Evolutionary conservation across 2,329 filamentous ascomycete genomes (phyloP), one percentile per base, ranked within the genome.

Genomic region (Botryotinia globosa): DNA sequence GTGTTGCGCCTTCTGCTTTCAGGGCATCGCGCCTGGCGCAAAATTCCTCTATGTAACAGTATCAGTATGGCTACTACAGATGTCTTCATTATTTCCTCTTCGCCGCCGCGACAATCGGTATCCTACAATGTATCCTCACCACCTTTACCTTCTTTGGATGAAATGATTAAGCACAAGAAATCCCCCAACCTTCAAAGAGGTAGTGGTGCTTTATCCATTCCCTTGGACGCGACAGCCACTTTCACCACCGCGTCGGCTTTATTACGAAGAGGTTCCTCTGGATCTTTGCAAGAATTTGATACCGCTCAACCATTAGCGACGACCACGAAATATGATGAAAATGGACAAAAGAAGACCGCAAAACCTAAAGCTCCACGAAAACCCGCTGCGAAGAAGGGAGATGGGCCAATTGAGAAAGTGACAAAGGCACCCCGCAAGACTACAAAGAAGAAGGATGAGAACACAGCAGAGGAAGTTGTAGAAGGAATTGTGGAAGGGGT

Each of bases 111-210:
- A 65, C 48, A 72, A 37, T 74, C 77, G 67, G 58, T 48, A 34
- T 68, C 71, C 34, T 79, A 67, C 75, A 72, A 65, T 44, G 76
- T 78, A 75, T 77, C 78, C 58, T 80, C 78, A 66, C 81, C 75
- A 76, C 80, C 74, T 75, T 83, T 83, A 2, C 88, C 88, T 4
- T 84, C 87, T 0, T 79, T 89, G 0, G 82, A 82, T 54, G 84
- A 88, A 4, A 78, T 89, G 16, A 75, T 86, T 1, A 81, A 82
- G 20, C 29, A 34, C 4, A 84, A 83, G 70, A 78, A 74, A 51
- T 75, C 82, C 4, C 59, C 81, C 1, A 29, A 34, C 63, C 74
- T 84, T 16, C 78, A 78, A 58, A 83, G 79, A 58, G 83, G 82
- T 9, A 84, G 79, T 74, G 80, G 81, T 74, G 80, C 81, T 4